Base-by-base conservation (phyloP, 1,284 basidiomycete genomes). In the Bjerkandera adusta region DNA sequence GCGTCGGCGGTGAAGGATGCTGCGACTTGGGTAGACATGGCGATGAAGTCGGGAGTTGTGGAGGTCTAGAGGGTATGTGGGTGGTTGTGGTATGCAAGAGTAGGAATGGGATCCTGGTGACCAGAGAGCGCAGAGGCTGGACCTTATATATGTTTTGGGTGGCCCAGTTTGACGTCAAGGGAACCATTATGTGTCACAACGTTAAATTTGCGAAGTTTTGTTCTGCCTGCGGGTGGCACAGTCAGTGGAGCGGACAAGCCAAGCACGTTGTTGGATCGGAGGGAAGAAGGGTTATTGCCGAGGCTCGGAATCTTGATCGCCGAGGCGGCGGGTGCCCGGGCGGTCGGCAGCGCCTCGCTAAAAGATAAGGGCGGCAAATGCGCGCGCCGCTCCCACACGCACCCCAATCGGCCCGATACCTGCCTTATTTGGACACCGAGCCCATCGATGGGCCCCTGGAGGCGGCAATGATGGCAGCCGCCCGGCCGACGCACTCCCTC, bases 1-100 rank as follows among this genome's bases (percentile, higher is more conserved):
- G 82, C 84, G 51, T 85, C 81, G 44, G 67, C 77, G 55, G 65
- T 63, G 63, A 81, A 79, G 13, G 64, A 61, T n/a, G n/a, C n/a
- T 26, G 57, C 48, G 44, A 50, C 50, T 41, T 47, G 51, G 48
- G 55, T 44, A 54, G 64, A 63, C 60, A 63, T 65, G 45, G 34
- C 58, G 44, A 26, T 39, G 47, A n/a, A 43, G 25, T 22, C 3
- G 45, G 16, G 15, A 24, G 27, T 26, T 26, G 34, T 29, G 43
- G 30, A 41, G 38, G 25, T 43, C 6, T 40, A 34, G 16, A 4
- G 48, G 47, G 45, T 52, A 49, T 52, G 50, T 26, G 35, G 30
- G 16, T 27, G 43, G 15, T 15, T 8, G 37, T 30, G 48, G 36
- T 49, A 44, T 49, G 47, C 39, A 41, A 39, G 46, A 32, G 24